Base-by-base conservation (phyloP, 1,139 yeast genomes). In the Lodderomyces beijingensis region DNA sequence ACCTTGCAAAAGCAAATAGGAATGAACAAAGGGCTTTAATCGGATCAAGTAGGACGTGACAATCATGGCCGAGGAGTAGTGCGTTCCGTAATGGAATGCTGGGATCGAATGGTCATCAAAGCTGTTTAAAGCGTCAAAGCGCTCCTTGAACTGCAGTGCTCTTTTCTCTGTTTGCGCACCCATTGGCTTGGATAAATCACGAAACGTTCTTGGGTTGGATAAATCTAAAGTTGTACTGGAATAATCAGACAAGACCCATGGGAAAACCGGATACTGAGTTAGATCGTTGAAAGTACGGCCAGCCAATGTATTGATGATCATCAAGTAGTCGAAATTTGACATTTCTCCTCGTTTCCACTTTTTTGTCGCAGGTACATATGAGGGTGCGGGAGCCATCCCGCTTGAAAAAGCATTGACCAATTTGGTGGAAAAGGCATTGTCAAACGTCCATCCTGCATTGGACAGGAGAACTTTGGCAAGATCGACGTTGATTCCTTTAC, bases 41-140 rank as follows among this genome's bases (percentile, higher is more conserved):
- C 96, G 64, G 26, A 86, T 84, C 41, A 86, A 55, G 45, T 73
- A 86, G 0, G 91, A 80, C 0, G 93, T 72, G 2, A 84, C 95
- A 47, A 86, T 85, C 96, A 86, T 86, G 0, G 95, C 94, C 0
- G 94, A 84, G 0, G 95, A 85, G 51, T 86, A 86, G 53, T 86
- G 96, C 0, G 96, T 86, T 3, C 96, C 96, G 49, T 86, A 86
- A 53, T 86, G 95, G 55, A 86, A 86, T 0, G 95, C 83, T 0
- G 88, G 87, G 20, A 69, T 64, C 35, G 77, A 79, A 1, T 58
- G 59, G 36, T 67, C 74, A 15, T 62, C 40, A 9, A 85, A 58
- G 39, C 80, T 73, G 22, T 62, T 68, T 31, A 82, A 52, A 0
- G 93, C 88, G 23, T 79, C 79, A 45, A 66, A 86, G 33, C 95